A percentile compares a stretch with the other conserved stretches of the same genome.
Conservation (phyloP, 345 rosid genomes). For the Murraya paniculata region DNA sequence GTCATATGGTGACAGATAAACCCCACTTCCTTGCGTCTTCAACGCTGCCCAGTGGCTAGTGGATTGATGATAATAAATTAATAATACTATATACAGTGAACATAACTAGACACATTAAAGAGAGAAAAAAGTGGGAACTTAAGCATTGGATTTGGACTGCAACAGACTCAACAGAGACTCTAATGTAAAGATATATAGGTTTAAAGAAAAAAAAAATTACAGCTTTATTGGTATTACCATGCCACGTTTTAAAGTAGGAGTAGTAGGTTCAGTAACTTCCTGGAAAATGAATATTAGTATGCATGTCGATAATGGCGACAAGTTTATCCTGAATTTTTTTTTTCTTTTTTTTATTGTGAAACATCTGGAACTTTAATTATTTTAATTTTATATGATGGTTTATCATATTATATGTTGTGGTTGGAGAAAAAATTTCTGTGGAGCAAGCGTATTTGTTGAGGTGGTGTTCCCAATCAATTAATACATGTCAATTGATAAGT, state of each 20-base stretch:
- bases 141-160: neutral
- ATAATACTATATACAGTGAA: too few species aligned
- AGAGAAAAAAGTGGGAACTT: neutral
- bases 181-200: neutral
- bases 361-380: too few species aligned
- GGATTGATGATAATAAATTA: neutral
- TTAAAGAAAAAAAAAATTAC: too few species aligned
- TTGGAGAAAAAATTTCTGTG: too few species aligned
- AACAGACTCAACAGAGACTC: neutral
- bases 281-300: neutral
- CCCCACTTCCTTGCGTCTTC: conserved; percentile 1
- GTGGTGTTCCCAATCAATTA: too few species aligned
- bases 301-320: neutral
- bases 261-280: conserved; percentile 5
- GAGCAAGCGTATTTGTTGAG: too few species aligned
- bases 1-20: neutral
- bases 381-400: too few species aligned
- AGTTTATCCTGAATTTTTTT: neutral
- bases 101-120: neutral
- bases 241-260: neutral
- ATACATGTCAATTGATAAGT: too few species aligned
- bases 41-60: neutral
- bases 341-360: too few species aligned
- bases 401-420: too few species aligned
- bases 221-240: too few species aligned